Evolutionary conservation across 805 yeast species (phyloP), one percentile per base, ranked within the genome.

Genomic region (Wickerhamiella kazuoi): DNA sequence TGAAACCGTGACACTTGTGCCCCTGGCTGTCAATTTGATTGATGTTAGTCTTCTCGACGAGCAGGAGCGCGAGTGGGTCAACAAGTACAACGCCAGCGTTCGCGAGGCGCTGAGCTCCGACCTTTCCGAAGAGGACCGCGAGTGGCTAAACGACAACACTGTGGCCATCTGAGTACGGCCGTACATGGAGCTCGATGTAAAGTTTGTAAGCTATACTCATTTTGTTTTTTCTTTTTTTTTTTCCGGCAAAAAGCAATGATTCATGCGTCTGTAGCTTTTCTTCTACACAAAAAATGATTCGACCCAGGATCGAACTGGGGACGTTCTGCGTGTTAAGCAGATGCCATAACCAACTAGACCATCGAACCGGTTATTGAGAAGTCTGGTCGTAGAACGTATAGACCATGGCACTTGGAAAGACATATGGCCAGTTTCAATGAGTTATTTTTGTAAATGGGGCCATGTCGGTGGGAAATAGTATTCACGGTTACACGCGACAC

Each of bases 301-400:
- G 79, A 84, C 96, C 96, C 96, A 86, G 96, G 96, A 83, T 87
- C 95, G 96, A 87, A 87, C 96, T 84, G 95, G 96, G 95, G 96
- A 87, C 96, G 84, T 81, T 81, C 90, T 84, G 94, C 95, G 95
- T 86, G 96, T 86, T 83, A 86, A 82, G 95, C 95, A 84, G 90
- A 81, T 80, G 95, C 94, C 95, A 86, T 86, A 75, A 84, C 95
- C 95, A 66, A 84, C 95, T 84, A 84, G 94, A 84, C 95, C 94
- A 84, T 41, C 44, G 44, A 41, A 41, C 44, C 44, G 24, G 9
- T 23, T 23, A 11, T 23, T 6, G 26, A 23, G 11, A n/a, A n/a
- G n/a, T n/a, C n/a, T n/a, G n/a, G n/a, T n/a, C n/a, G n/a, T n/a
- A n/a, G n/a, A n/a, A n/a, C n/a, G n/a, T n/a, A n/a, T n/a, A n/a